Percentiles rank a stretch among this genome's conserved stretches.
Evolutionary conservation across 768 basidiomycete species (phyloP).

Genomic region (Termitomyces sp.): DNA sequence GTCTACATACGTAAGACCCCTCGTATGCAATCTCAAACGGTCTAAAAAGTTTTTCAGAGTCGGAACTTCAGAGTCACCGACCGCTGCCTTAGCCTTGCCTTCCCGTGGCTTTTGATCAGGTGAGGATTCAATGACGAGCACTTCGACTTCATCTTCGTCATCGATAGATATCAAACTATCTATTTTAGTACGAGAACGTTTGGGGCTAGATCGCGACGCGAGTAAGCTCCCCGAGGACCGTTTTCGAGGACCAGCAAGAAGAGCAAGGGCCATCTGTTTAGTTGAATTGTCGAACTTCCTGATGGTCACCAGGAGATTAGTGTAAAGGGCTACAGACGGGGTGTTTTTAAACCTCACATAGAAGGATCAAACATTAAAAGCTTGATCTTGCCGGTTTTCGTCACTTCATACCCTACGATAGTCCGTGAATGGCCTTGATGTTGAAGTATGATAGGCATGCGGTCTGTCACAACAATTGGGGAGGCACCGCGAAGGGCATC

Average conservation of each 20-base stretch:
- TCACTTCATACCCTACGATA: slow-evolving; percentile 78
- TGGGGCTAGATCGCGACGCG: slow-evolving; percentile 12
- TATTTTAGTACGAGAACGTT: slow-evolving; percentile 18
- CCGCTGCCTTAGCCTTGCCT: neutral
- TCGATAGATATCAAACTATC: slow-evolving; percentile 16
- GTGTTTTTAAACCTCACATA: slow-evolving; percentile 32
- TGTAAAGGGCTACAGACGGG: neutral
- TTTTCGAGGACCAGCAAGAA: slow-evolving; percentile 1
- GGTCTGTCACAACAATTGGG: slow-evolving; percentile 51
- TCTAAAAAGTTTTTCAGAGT: slow-evolving; percentile 4
- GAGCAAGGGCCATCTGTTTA: slow-evolving; percentile 9
- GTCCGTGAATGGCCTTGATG: slow-evolving; percentile 83
- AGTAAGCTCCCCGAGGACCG: neutral
- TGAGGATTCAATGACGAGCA: neutral
- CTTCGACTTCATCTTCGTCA: slow-evolving; percentile 23
- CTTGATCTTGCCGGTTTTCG: slow-evolving; percentile 48
- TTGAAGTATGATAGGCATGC: slow-evolving; percentile 81
- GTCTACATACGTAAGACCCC: slow-evolving; percentile 14
- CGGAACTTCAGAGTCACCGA: slow-evolving; percentile 6
- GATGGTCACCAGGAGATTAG: slow-evolving; percentile 3
- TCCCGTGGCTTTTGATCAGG: neutral
- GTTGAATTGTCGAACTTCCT: slow-evolving; percentile 5
- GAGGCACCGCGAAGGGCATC: slow-evolving; percentile 46
- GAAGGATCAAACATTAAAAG: slow-evolving; percentile 80
- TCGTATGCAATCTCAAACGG: slow-evolving; percentile 13